Evolutionary conservation across 2,329 filamentous ascomycete genomes (phyloP).

Genomic region (Fusarium sp.): DNA sequence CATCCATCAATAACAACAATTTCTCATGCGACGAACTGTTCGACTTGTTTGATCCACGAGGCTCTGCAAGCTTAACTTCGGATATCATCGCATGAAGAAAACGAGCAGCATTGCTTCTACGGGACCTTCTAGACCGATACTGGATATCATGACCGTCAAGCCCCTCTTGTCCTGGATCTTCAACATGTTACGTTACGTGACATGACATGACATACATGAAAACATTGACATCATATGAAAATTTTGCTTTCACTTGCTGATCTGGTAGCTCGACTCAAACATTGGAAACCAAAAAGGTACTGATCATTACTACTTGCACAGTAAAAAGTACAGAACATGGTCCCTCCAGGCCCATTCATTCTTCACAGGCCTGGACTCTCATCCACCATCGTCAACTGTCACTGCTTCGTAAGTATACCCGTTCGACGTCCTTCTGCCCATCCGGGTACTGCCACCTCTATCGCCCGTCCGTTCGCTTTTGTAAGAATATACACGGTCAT

Average conservation of each 20-base stretch:
- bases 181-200: slow-evolving; percentile 26
- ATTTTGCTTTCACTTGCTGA: slow-evolving; percentile 16
- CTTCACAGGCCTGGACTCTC: slow-evolving; percentile 24
- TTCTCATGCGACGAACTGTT: slow-evolving; percentile 19
- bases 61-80: slow-evolving; percentile 25
- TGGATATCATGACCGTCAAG: slow-evolving; percentile 5
- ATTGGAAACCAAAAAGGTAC: slow-evolving; percentile 37
- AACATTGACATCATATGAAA: background rate
- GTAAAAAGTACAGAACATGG: slow-evolving; percentile 45
- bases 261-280: slow-evolving; percentile 7
- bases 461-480: slow-evolving; percentile 43
- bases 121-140: background rate
- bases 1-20: background rate
- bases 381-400: slow-evolving; percentile 27
- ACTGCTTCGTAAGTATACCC: slow-evolving; percentile 29
- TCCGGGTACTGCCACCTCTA: slow-evolving; percentile 40
- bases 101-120: background rate
- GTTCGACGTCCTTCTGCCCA: slow-evolving; percentile 30
- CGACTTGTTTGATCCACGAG: slow-evolving; percentile 25
- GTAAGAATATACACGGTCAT: slow-evolving; percentile 48
- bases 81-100: slow-evolving; percentile 6
- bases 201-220: slow-evolving; percentile 2
- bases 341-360: slow-evolving; percentile 31
- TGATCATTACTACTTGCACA: slow-evolving; percentile 42
- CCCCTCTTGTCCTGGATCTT: background rate